Conservation (phyloP, 345 rosid species). For the Ceriops tagal region DNA sequence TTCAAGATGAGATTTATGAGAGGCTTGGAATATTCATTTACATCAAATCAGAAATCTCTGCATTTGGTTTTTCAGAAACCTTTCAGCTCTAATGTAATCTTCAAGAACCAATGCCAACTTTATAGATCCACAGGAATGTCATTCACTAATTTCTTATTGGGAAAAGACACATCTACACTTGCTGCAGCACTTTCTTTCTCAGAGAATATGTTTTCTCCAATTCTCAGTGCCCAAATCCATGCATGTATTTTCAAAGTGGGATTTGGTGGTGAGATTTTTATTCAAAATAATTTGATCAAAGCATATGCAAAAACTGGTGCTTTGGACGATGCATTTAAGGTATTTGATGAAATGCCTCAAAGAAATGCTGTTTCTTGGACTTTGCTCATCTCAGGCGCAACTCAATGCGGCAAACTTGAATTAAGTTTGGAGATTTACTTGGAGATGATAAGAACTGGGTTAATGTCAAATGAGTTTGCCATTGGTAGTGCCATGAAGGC, state of each 20-base stretch:
- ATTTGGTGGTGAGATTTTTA: conserved; percentile 23
- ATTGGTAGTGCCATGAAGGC: conserved; percentile 35
- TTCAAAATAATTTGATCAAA: conserved; percentile 30
- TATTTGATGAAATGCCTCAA: conserved; percentile 36
- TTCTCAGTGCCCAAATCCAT: conserved; percentile 37
- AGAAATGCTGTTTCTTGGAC: conserved; percentile 44
- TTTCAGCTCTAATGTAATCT: not conserved
- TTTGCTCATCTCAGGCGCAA: conserved; percentile 26
- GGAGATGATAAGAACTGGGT: conserved; percentile 27
- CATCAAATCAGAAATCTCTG: no score
- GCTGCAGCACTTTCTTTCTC: conserved; percentile 22
- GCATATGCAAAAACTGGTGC: conserved; percentile 19
- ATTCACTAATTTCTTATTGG: not conserved
- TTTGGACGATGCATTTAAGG: conserved; percentile 22
- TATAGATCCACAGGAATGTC: not conserved
- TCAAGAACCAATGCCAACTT: not conserved
- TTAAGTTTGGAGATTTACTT: conserved; percentile 22
- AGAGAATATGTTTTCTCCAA: conserved; percentile 9
- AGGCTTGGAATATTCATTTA: no score
- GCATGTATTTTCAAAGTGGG: conserved; percentile 29
- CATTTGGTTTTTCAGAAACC: no score
- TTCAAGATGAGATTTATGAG: no score
- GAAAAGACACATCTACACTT: conserved; percentile 20
- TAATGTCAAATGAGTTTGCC: conserved; percentile 36
- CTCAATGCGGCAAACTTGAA: conserved; percentile 16